Percentiles rank a stretch among this genome's conserved stretches.
These are phyloP conservation scores for Calonectria leucothoes DNA, from an alignment of 2,329 filamentous ascomycete genomes.

Conservation along the genomic window DNA sequence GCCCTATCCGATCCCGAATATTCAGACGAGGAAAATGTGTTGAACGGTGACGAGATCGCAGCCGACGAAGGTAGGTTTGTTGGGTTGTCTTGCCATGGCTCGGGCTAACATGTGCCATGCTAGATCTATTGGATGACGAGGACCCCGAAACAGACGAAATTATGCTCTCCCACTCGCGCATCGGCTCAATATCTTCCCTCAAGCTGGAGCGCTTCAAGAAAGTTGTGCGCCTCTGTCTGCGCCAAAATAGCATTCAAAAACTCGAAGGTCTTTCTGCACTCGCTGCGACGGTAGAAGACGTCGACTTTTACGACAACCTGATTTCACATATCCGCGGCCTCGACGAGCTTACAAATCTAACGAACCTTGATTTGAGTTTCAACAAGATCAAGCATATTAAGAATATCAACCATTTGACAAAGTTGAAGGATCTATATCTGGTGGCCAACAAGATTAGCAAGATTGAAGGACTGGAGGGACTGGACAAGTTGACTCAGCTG, in stretches of 20 bases:
- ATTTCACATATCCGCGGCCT: conserved; percentile 88
- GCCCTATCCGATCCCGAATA: conserved; percentile 88
- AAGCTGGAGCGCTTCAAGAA: conserved; percentile 86
- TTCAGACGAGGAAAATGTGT: conserved; percentile 76
- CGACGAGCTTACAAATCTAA: conserved; percentile 80
- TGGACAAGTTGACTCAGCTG: conserved; percentile 82
- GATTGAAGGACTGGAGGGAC: conserved; percentile 85
- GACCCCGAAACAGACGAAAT: conserved; percentile 78
- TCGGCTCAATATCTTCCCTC: conserved; percentile 81
- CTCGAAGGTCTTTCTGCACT: conserved; percentile 80
- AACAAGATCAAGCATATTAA: conserved; percentile 99
- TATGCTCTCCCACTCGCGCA: conserved; percentile 87
- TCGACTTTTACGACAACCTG: conserved; percentile 97
- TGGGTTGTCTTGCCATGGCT: background rate
- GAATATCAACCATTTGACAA: conserved; percentile 79
- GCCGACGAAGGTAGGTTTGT: conserved; percentile 78
- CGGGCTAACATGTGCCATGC: background rate
- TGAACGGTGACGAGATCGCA: conserved; percentile 79
- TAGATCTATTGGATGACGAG: conserved; percentile 72
- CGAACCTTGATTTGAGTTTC: conserved; percentile 90
- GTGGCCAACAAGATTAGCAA: conserved; percentile 93
- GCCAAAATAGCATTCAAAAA: conserved; percentile 88
- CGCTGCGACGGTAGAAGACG: conserved; percentile 77
- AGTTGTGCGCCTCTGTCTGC: conserved; percentile 83
- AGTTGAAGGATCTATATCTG: conserved; percentile 87